phyloP scores from a whole-genome alignment of 225 moss, liverwort and hornwort species.

The Sphagnum contortum region DNA sequence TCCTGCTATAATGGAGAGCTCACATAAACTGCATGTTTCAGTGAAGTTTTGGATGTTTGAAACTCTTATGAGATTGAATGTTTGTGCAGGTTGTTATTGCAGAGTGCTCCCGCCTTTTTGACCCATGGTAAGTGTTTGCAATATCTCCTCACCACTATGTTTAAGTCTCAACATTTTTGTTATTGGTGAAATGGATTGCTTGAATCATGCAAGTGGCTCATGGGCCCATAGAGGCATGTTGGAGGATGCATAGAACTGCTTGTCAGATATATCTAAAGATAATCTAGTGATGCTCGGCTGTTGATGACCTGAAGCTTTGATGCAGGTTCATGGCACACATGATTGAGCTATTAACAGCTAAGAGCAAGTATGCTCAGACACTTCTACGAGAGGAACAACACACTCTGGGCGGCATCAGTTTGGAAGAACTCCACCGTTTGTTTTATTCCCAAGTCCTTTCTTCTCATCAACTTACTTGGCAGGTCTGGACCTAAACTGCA shows the following conservation, averaged over 20 bases:
- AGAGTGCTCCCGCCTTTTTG: slow-evolving; percentile 75
- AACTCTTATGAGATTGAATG: background rate
- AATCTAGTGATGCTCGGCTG: background rate
- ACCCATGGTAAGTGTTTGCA: slow-evolving; percentile 61
- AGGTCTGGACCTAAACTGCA: slow-evolving; percentile 25
- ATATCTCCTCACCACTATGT: too few relatives aligned
- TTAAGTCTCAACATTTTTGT: too few relatives aligned
- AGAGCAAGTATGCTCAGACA: slow-evolving; percentile 63
- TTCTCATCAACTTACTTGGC: slow-evolving; percentile 94
- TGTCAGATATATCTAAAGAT: too few relatives aligned
- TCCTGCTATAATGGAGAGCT: background rate
- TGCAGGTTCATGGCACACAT: slow-evolving; percentile 91
- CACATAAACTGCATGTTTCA: too few relatives aligned
- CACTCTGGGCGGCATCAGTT: slow-evolving; percentile 69
- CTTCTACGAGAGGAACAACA: slow-evolving; percentile 69
- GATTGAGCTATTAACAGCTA: slow-evolving; percentile 81
- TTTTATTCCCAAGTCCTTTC: slow-evolving; percentile 81
- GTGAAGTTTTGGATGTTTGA: too few relatives aligned
- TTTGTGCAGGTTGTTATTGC: slow-evolving; percentile 66
- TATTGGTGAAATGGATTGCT: too few relatives aligned
- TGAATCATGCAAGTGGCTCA: too few relatives aligned
- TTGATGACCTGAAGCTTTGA: too few relatives aligned
- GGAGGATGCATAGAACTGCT: too few relatives aligned
- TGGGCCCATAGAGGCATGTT: too few relatives aligned
- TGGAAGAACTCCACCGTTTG: slow-evolving; percentile 87